Conservation (phyloP, 108 stramenopile genomes). For the Conticribra weissflogii region DNA sequence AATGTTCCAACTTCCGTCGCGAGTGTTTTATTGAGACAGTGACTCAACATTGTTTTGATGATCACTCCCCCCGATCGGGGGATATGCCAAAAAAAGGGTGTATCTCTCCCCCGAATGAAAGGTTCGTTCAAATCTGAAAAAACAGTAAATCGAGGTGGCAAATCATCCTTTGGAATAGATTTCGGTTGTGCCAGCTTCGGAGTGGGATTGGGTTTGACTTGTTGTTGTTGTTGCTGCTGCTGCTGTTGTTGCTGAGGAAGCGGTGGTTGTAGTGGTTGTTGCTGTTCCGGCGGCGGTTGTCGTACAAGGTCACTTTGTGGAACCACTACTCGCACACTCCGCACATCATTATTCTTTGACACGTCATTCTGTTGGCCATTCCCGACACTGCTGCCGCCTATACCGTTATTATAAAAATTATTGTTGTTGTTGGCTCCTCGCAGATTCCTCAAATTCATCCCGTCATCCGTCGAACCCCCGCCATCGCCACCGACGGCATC, state of each 20-base stretch:
- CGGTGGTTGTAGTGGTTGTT: too few species aligned
- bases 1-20: constrained; percentile 47
- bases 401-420: constrained; percentile 15
- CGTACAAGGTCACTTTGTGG: too few species aligned
- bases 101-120: constrained; percentile 38
- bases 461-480: neutral
- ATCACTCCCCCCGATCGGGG: constrained; percentile 51
- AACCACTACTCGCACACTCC: too few species aligned
- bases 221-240: neutral
- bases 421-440: constrained; percentile 1
- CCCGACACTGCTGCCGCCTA: too few species aligned
- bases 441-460: neutral
- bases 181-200: too few species aligned
- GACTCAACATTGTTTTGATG: constrained; percentile 43
- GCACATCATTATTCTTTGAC: too few species aligned
- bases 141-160: constrained; percentile 23
- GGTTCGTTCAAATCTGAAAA: constrained; percentile 41
- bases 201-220: neutral
- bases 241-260: too few species aligned
- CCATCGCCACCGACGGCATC: neutral
- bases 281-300: too few species aligned
- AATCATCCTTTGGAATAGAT: constrained; percentile 7
- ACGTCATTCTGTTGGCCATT: too few species aligned
- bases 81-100: constrained; percentile 58
- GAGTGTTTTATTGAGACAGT: constrained; percentile 43